Evolutionary conservation across 73 alveolate species (phyloP), one percentile per base, ranked within the genome.

Genomic region (Uronychia setigera): DNA sequence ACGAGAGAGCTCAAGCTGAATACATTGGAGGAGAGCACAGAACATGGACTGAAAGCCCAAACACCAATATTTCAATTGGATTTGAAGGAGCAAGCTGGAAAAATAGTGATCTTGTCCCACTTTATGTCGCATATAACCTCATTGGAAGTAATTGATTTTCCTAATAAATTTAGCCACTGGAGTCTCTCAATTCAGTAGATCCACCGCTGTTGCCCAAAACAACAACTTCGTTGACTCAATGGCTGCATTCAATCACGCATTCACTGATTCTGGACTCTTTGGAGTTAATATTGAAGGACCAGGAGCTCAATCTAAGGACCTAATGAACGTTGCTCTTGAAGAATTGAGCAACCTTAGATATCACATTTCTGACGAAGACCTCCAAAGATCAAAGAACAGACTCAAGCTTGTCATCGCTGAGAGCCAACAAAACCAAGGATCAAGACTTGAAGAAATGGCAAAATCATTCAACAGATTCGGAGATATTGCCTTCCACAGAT

Each of bases 11-110:
- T 0, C 58, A 35, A 1, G 67, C 94, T 0, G 57, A 77, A 74
- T 92, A 92, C 74, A 58, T 81, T 0, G 96, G 96, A 58, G 96
- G 96, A 31, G 96, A 92, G 30, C 32, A 29, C 58, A 82, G 91
- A 83, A 87, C 67, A 29, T 33, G 81, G 84, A 32, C 78, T 58
- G 96, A 91, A 26, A 33, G 87, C 29, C 87, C 88, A 29, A 58
- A 76, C 46, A 88, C 93, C 33, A 88, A 78, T 77, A 86, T 92
- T 33, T 34, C 81, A 33, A 34, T 92, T 29, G 92, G 91, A 14
- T 92, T 88, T 32, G 90, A 92, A 75, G 84, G 93, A 34, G 92
- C 83, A 1, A 74, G 58, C 80, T 78, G 92, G 91, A 33, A 59
- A 60, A 19, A 75, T 26, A 29, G n/a, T n/a, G 89, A 88, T 26